Evolutionary conservation across 2,329 filamentous ascomycete species (phyloP).

Genomic region (Botryotinia calthae): DNA sequence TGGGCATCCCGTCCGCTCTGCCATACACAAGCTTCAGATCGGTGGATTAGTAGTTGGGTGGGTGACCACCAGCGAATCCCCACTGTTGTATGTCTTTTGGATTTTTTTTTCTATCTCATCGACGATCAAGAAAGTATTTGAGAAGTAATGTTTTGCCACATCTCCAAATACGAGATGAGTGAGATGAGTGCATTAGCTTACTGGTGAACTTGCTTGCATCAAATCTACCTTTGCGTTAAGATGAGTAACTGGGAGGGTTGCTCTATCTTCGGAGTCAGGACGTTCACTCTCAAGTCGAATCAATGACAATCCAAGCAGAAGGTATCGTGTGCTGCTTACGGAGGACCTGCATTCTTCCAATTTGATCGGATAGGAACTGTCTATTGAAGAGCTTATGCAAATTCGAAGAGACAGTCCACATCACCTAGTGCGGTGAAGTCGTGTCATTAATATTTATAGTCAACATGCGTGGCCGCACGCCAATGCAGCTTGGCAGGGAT

Average conservation of each 20-base stretch:
- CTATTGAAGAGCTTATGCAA: not conserved
- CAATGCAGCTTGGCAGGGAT: not conserved
- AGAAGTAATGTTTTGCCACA: not conserved
- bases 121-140: no score
- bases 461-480: constrained; percentile 8
- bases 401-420: not conserved
- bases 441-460: not conserved
- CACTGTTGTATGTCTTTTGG: no score
- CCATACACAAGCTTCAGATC: no score
- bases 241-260: not conserved
- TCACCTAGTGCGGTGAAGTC: not conserved
- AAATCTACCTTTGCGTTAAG: not conserved
- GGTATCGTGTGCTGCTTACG: not conserved
- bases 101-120: no score
- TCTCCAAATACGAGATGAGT: not conserved
- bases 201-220: not conserved
- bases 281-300: not conserved
- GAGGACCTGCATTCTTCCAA: not conserved
- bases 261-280: not conserved
- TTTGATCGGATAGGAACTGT: not conserved
- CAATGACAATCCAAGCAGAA: not conserved
- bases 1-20: no score
- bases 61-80: no score
- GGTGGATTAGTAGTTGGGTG: no score
- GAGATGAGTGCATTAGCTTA: not conserved